Conservation (phyloP, 2,329 filamentous ascomycete species). For the Scortechinia acanthostroma region DNA sequence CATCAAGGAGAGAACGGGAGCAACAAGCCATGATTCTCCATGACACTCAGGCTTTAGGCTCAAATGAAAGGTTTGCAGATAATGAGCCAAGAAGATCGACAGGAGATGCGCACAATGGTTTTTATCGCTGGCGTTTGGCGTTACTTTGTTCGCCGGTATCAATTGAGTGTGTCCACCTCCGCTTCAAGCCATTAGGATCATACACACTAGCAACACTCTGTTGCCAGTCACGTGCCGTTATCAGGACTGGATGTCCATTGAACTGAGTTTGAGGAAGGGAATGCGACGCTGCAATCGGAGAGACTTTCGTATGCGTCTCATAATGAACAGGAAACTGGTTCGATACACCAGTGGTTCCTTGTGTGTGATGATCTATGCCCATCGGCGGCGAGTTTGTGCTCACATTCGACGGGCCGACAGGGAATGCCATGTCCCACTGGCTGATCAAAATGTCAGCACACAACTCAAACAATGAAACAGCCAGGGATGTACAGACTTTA, state of each 20-base stretch:
- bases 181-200: slow-evolving; percentile 31
- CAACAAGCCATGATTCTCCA: no score
- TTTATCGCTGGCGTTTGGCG: slow-evolving; percentile 20
- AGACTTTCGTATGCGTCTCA: neutral
- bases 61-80: no score
- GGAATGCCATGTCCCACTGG: slow-evolving; percentile 1
- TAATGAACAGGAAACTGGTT: neutral
- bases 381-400: slow-evolving; percentile 1
- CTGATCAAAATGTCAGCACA: neutral
- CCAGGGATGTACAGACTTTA: neutral
- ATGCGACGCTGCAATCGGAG: neutral
- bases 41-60: no score
- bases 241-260: slow-evolving; percentile 18
- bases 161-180: slow-evolving; percentile 27
- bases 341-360: neutral
- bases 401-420: neutral
- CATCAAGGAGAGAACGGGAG: no score
- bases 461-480: neutral
- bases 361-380: neutral
- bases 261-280: neutral
- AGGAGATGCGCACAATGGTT: no score
- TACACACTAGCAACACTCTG: slow-evolving; percentile 36
- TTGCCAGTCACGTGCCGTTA: slow-evolving; percentile 35
- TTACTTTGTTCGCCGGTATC: slow-evolving; percentile 17
- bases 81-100: no score